These are phyloP conservation scores for Punica granatum DNA, from an alignment of 345 rosid genomes.

Conservation along the genomic window DNA sequence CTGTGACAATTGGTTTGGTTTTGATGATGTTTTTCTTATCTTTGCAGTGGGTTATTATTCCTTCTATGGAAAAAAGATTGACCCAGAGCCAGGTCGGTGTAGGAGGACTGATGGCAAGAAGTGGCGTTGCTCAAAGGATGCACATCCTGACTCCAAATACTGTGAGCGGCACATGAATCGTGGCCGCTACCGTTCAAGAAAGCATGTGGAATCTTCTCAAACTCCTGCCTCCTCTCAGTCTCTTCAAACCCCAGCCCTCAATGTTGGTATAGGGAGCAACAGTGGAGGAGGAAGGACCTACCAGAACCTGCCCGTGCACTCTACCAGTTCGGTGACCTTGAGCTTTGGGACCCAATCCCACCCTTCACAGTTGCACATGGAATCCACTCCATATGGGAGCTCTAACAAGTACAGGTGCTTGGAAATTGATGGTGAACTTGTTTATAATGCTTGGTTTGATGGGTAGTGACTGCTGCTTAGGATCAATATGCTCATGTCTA, in stretches of 20 bases:
- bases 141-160: conserved; percentile 55
- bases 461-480: neutral
- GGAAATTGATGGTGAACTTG: neutral
- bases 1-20: neutral
- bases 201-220: conserved; percentile 47
- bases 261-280: conserved; percentile 19
- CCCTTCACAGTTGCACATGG: conserved; percentile 13
- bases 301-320: conserved; percentile 15
- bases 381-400: conserved; percentile 16
- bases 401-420: conserved; percentile 14
- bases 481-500: neutral
- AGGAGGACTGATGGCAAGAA: conserved; percentile 86
- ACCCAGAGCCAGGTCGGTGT: conserved; percentile 84
- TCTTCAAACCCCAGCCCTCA: conserved; percentile 15
- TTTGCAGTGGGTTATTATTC: conserved; percentile 31
- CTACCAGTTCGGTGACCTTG: conserved; percentile 13
- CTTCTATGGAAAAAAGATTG: conserved; percentile 55
- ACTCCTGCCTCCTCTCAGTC: conserved; percentile 25
- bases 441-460: neutral
- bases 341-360: conserved; percentile 18
- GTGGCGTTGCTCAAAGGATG: conserved; percentile 93
- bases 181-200: conserved; percentile 53
- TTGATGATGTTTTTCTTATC: neutral
- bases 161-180: conserved; percentile 55
- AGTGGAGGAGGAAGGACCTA: conserved; percentile 19